A percentile compares a stretch with the other conserved stretches of the same genome.
Conservation (phyloP, 108 stramenopile species). For the Seminavis robusta region DNA sequence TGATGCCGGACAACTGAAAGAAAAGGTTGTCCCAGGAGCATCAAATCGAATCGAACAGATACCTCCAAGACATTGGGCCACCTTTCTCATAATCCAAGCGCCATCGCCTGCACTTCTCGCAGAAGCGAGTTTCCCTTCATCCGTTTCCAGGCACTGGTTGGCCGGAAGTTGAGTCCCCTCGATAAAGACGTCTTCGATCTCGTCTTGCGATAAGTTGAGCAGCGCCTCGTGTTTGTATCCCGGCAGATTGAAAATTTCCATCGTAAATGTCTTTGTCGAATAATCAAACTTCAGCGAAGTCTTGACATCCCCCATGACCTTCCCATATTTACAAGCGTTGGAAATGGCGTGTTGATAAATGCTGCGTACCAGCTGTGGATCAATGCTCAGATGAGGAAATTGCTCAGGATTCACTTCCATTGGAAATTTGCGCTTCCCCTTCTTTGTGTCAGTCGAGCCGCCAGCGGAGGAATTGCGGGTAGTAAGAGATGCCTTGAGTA, state of each 20-base stretch:
- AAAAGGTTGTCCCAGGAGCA: constrained; percentile 37
- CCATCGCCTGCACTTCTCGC: constrained; percentile 45
- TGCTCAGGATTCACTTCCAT: constrained; percentile 18
- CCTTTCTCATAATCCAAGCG: constrained; percentile 64
- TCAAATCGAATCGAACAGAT: constrained; percentile 42
- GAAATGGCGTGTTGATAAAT: constrained; percentile 54
- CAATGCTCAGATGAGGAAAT: constrained; percentile 44
- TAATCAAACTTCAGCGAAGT: constrained; percentile 34
- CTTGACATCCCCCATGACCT: constrained; percentile 32
- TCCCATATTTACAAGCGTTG: constrained; percentile 65
- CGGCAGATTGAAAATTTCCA: constrained; percentile 61
- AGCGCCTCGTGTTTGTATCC: constrained; percentile 40
- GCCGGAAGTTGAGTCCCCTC: constrained; percentile 33
- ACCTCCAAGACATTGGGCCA: constrained; percentile 37
- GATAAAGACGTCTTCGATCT: constrained; percentile 37
- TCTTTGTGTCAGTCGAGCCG: background rate
- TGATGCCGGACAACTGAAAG: constrained; percentile 29
- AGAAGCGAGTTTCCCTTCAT: constrained; percentile 12
- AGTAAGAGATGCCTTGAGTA: constrained; percentile 19
- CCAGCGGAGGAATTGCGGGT: constrained; percentile 5
- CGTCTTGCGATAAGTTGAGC: constrained; percentile 25
- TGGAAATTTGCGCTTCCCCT: constrained; percentile 28
- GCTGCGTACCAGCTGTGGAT: constrained; percentile 43
- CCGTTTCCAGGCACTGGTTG: constrained; percentile 11
- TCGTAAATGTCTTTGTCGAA: constrained; percentile 11